Conservation (phyloP, 2,329 filamentous ascomycete species). For the Apiospora marii region DNA sequence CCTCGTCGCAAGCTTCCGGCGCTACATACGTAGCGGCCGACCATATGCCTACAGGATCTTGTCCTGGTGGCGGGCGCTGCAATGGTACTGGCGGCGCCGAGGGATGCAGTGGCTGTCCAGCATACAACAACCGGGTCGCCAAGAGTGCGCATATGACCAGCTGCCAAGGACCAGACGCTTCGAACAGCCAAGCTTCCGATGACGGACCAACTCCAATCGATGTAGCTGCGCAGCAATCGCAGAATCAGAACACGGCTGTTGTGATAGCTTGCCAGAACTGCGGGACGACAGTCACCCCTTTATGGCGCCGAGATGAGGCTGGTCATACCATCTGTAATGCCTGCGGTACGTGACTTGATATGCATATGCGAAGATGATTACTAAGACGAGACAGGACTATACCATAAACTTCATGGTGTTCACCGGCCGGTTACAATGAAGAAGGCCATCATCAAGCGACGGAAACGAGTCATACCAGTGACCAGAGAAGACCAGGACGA, state of each 20-base stretch:
- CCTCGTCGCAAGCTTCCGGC: slow-evolving; percentile 51
- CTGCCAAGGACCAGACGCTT: slow-evolving; percentile 56
- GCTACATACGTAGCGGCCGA: slow-evolving; percentile 82
- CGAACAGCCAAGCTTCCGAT: slow-evolving; percentile 46
- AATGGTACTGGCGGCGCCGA: slow-evolving; percentile 96
- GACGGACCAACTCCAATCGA: slow-evolving; percentile 55
- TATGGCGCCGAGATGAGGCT: slow-evolving; percentile 93
- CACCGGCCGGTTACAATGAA: slow-evolving; percentile 99
- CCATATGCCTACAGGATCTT: slow-evolving; percentile 81
- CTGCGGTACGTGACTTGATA: slow-evolving; percentile 73
- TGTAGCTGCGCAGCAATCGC: slow-evolving; percentile 53
- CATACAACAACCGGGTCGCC: slow-evolving; percentile 95
- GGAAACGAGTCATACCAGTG: slow-evolving; percentile 92
- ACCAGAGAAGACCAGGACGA: slow-evolving; percentile 56
- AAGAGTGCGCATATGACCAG: slow-evolving; percentile 84
- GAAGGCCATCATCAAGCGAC: slow-evolving; percentile 93
- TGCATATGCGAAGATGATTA: not conserved
- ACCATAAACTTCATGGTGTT: slow-evolving; percentile 94
- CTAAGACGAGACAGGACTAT: slow-evolving; percentile 70
- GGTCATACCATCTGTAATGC: slow-evolving; percentile 99
- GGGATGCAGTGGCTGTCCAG: slow-evolving; percentile 93
- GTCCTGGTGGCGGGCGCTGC: slow-evolving; percentile 91
- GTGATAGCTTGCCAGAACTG: slow-evolving; percentile 97
- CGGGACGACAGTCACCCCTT: slow-evolving; percentile 91
- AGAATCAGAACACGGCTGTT: slow-evolving; percentile 62